Conservation (phyloP, 441 rosid species). For the Brassica hybrid region DNA sequence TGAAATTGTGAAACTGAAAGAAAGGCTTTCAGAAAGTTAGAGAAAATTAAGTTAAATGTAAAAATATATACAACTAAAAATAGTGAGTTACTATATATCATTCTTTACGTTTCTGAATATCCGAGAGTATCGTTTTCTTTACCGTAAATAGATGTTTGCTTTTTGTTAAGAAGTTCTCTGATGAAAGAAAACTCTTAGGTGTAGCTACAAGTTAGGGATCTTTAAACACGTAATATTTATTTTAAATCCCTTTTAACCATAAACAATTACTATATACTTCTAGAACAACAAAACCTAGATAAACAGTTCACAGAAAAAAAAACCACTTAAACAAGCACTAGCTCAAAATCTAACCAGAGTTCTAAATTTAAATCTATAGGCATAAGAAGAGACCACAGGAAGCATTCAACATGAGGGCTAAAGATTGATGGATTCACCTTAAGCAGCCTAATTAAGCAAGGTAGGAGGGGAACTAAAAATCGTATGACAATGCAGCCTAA, state of each 20-base stretch:
- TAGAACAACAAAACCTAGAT: not conserved
- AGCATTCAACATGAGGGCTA: not conserved
- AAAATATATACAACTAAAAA: slow-evolving; percentile 11
- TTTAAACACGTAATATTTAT: not conserved
- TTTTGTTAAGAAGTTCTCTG: not conserved
- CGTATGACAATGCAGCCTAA: not conserved
- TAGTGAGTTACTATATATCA: not conserved
- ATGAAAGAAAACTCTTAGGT: not conserved
- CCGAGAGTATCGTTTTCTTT: slow-evolving; percentile 28
- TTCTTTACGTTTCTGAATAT: slow-evolving; percentile 5
- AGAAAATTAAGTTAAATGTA: not conserved
- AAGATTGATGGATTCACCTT: not conserved
- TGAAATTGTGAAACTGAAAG: slow-evolving; percentile 20
- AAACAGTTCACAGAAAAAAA: not conserved
- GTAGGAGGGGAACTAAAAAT: too few species aligned
- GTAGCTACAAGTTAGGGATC: not conserved
- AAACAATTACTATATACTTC: not conserved
- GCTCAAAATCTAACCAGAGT: not conserved
- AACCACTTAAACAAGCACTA: not conserved
- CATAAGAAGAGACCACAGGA: not conserved
- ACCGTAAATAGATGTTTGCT: slow-evolving; percentile 6
- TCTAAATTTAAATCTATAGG: not conserved
- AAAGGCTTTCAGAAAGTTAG: not conserved
- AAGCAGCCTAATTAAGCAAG: too few species aligned
- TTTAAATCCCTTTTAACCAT: not conserved